Conservation (phyloP, 2,329 filamentous ascomycete species). For the Fusarium pseudocircinatum region DNA sequence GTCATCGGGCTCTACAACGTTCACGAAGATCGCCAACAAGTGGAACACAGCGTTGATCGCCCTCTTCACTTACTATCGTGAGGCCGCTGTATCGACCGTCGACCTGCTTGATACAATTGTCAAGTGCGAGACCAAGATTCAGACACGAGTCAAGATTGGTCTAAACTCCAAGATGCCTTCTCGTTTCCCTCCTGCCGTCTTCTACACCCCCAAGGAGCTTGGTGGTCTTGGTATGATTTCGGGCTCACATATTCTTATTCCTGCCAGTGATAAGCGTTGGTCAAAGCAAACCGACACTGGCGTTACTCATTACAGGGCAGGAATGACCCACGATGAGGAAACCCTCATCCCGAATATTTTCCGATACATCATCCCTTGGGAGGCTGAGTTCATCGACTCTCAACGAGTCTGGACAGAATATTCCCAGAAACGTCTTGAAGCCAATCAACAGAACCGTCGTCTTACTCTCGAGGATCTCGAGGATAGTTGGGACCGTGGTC, state of each 20-base stretch:
- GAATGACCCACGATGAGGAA: slow-evolving; percentile 98
- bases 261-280: slow-evolving; percentile 97
- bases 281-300: slow-evolving; percentile 98
- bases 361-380: slow-evolving; percentile 99
- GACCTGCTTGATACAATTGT: slow-evolving; percentile 96
- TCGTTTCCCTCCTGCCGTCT: slow-evolving; percentile 96
- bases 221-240: slow-evolving; percentile 99
- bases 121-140: slow-evolving; percentile 99
- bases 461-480: slow-evolving; percentile 96
- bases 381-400: slow-evolving; percentile 98
- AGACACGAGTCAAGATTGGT: slow-evolving; percentile 98
- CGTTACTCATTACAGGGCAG: slow-evolving; percentile 94
- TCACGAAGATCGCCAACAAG: slow-evolving; percentile 99
- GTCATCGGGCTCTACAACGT: slow-evolving; percentile 99
- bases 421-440: slow-evolving; percentile 95
- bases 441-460: slow-evolving; percentile 95
- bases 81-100: slow-evolving; percentile 95
- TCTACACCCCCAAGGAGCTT: slow-evolving; percentile 98
- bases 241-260: slow-evolving; percentile 96
- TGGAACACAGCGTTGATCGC: slow-evolving; percentile 99
- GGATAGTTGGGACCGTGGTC: slow-evolving; percentile 97
- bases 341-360: slow-evolving; percentile 99
- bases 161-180: slow-evolving; percentile 99
- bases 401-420: slow-evolving; percentile 99
- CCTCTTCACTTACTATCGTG: slow-evolving; percentile 97